Percentiles rank a stretch among this genome's conserved stretches.
These are phyloP conservation scores for Ophiostoma novo-ulmi DNA, from an alignment of 2,329 filamentous ascomycete species.

Conservation along the genomic window DNA sequence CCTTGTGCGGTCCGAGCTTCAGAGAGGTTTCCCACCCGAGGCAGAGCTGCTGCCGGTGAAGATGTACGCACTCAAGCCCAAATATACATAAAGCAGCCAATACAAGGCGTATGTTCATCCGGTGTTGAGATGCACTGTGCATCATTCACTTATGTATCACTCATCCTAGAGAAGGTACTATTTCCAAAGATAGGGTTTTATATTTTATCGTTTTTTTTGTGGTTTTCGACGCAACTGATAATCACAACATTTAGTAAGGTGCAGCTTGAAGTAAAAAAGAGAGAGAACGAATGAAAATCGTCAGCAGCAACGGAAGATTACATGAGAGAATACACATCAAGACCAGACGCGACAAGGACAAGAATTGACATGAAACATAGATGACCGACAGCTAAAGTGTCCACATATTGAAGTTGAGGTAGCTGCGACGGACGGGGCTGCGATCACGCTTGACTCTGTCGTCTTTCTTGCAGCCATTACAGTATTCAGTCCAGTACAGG, in stretches of 20 bases:
- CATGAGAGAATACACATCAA: too few relatives aligned
- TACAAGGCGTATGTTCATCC: too few relatives aligned
- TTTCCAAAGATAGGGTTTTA: background rate
- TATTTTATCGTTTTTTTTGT: background rate
- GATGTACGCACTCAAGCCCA: constrained; percentile 68
- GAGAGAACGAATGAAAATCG: background rate
- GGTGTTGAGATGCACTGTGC: too few relatives aligned
- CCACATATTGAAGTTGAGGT: too few relatives aligned
- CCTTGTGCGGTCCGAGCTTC: constrained; percentile 65
- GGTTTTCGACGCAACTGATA: background rate
- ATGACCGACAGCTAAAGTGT: too few relatives aligned
- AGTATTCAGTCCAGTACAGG: background rate
- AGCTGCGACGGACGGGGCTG: too few relatives aligned
- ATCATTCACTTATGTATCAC: too few relatives aligned
- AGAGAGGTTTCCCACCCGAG: constrained; percentile 61
- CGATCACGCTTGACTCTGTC: background rate
- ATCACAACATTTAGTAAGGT: background rate
- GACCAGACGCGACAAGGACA: background rate
- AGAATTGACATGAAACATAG: background rate
- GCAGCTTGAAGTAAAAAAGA: background rate
- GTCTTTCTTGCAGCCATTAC: background rate
- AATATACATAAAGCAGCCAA: background rate
- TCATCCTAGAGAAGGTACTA: background rate
- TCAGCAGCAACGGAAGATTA: background rate
- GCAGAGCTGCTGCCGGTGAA: constrained; percentile 63